Conservation (phyloP, 768 basidiomycete genomes). For the Leccinellum rugosiceps region DNA sequence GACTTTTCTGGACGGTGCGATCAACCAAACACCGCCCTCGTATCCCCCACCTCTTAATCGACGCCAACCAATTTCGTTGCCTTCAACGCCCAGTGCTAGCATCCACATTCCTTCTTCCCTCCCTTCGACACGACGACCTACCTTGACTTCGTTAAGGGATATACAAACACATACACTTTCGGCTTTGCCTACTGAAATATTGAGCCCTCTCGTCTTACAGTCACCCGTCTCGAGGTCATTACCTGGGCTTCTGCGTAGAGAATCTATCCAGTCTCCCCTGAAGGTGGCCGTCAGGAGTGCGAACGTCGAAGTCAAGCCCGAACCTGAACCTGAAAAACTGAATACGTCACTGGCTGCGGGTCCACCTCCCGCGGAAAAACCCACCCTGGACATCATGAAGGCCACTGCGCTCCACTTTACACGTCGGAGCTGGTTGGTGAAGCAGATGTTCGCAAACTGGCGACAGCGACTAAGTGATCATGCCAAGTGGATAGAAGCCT, state of each 20-base stretch:
- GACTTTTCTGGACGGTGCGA: slow-evolving; percentile 1
- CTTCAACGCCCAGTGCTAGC: slow-evolving; percentile 29
- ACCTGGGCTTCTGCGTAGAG: slow-evolving; percentile 18
- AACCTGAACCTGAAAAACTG: slow-evolving; percentile 2
- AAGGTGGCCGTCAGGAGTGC: slow-evolving; percentile 13
- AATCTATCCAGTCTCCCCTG: slow-evolving; percentile 26
- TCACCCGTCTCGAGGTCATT: slow-evolving; percentile 22
- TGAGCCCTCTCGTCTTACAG: slow-evolving; percentile 30
- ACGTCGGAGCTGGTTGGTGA: slow-evolving; percentile 39
- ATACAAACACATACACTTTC: slow-evolving; percentile 26
- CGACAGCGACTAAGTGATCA: slow-evolving; percentile 41
- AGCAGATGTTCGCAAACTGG: slow-evolving; percentile 45
- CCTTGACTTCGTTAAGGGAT: slow-evolving; percentile 19
- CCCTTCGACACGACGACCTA: slow-evolving; percentile 15
- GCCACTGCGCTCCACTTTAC: slow-evolving; percentile 43
- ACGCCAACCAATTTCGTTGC: slow-evolving; percentile 32
- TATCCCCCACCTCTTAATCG: slow-evolving; percentile 30
- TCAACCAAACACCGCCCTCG: slow-evolving; percentile 10
- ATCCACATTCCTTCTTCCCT: slow-evolving; percentile 15
- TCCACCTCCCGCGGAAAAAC: slow-evolving; percentile 10
- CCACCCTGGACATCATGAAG: slow-evolving; percentile 30
- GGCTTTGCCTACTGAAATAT: slow-evolving; percentile 25
- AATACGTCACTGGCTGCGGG: neutral
- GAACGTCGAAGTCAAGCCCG: slow-evolving; percentile 6
- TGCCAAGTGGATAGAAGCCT: slow-evolving; percentile 60